These are phyloP conservation scores for Exsudoporus floridanus DNA, from an alignment of 1,284 basidiomycete genomes.

Conservation along the genomic window DNA sequence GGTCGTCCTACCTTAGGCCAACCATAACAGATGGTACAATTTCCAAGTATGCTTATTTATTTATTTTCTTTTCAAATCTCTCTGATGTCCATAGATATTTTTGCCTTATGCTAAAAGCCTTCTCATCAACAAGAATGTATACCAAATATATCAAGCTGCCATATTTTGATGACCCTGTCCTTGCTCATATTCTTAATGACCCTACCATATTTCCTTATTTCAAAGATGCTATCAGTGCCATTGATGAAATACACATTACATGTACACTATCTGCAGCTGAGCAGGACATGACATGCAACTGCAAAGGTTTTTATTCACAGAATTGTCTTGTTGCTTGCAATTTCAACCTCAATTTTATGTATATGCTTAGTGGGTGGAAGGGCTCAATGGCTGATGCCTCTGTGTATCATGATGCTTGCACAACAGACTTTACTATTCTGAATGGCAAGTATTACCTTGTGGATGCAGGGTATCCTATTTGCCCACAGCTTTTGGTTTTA, in stretches of 20 bases:
- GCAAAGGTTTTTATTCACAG: background rate
- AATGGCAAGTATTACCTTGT: constrained; percentile 7
- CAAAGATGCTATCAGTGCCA: constrained; percentile 3
- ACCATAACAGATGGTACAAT: no score
- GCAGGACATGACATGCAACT: background rate
- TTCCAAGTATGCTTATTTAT: no score
- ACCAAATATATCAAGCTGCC: background rate
- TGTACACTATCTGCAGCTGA: background rate
- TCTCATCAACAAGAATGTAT: no score
- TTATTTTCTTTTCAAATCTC: no score
- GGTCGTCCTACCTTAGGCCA: no score
- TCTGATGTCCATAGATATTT: no score
- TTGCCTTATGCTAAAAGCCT: no score
- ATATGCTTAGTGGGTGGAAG: constrained; percentile 6
- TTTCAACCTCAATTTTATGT: constrained; percentile 4
- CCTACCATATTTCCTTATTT: background rate
- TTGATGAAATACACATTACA: constrained; percentile 4
- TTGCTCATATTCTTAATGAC: background rate
- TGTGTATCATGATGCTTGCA: background rate
- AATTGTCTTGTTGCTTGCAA: constrained; percentile 3
- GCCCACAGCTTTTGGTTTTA: background rate
- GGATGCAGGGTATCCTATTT: background rate
- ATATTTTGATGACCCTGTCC: background rate
- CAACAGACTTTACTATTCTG: background rate
- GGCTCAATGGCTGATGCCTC: background rate